These are phyloP conservation scores for Ploettnerulaceae sp. DNA, from an alignment of 2,329 filamentous ascomycete species.

Conservation along the genomic window DNA sequence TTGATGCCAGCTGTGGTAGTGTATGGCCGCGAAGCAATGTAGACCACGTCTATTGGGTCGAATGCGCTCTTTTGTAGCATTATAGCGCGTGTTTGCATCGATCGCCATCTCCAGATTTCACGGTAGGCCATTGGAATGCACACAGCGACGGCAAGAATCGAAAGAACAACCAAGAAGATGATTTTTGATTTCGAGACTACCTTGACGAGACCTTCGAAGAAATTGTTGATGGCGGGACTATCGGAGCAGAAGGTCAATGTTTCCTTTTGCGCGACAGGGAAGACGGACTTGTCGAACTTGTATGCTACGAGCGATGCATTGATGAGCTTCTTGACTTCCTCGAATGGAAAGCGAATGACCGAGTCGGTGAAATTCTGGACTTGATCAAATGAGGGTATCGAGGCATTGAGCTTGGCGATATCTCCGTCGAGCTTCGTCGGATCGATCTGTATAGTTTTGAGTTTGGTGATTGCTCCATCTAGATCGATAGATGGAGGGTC, in stretches of 20 bases:
- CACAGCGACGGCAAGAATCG: conserved; percentile 64
- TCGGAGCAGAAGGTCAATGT: conserved; percentile 82
- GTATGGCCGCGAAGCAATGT: conserved; percentile 77
- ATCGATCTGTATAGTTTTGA: conserved; percentile 65
- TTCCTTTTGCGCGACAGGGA: conserved; percentile 81
- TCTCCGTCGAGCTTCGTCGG: conserved; percentile 62
- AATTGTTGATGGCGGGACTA: conserved; percentile 74
- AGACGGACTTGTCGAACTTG: conserved; percentile 69
- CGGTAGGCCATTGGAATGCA: conserved; percentile 76
- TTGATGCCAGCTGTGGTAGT: conserved; percentile 69
- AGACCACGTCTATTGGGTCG: conserved; percentile 83
- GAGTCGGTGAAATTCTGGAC: conserved; percentile 77
- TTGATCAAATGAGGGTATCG: conserved; percentile 77
- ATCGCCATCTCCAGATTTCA: conserved; percentile 73
- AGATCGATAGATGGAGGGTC: conserved; percentile 58
- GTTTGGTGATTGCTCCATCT: conserved; percentile 54
- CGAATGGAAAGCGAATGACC: conserved; percentile 74
- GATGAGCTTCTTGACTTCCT: conserved; percentile 69
- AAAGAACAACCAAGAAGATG: conserved; percentile 70
- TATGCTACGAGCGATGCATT: conserved; percentile 68
- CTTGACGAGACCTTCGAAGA: conserved; percentile 69
- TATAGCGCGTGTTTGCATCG: conserved; percentile 63
- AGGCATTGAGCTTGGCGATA: conserved; percentile 67
- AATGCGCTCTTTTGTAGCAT: conserved; percentile 61
- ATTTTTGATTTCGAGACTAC: conserved; percentile 65